Percentiles rank a stretch among this genome's conserved stretches.
Evolutionary conservation across 2,329 filamentous ascomycete genomes (phyloP).

Genomic region (Pseudocercospora fijiensis): DNA sequence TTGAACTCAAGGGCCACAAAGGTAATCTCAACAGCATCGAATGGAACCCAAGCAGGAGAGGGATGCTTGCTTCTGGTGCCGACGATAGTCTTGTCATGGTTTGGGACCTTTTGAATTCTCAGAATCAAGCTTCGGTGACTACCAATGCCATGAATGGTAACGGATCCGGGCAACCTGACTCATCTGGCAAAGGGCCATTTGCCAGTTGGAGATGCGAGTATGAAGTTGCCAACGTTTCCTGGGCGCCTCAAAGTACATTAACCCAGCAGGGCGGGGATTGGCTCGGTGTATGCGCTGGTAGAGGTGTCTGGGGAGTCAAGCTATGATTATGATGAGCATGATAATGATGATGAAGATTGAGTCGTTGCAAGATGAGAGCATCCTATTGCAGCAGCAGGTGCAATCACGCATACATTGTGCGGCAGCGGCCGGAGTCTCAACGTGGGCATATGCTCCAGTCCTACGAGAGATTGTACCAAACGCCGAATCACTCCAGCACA

Average conservation of each 20-base stretch:
- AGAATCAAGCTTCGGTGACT: constrained; percentile 42
- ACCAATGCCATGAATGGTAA: constrained; percentile 28
- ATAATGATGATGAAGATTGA: neutral
- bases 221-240: constrained; percentile 80
- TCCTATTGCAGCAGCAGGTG: neutral
- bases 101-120: constrained; percentile 82
- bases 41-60: constrained; percentile 85
- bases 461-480: neutral
- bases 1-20: constrained; percentile 87
- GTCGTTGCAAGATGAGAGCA: neutral
- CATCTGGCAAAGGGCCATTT: constrained; percentile 64
- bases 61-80: constrained; percentile 83
- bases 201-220: constrained; percentile 84
- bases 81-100: constrained; percentile 90
- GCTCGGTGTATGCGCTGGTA: constrained; percentile 77
- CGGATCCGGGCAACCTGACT: constrained; percentile 31
- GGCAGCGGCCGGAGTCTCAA: neutral
- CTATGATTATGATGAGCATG: constrained; percentile 33
- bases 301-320: constrained; percentile 77
- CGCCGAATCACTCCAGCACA: neutral
- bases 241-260: constrained; percentile 70
- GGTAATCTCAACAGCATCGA: constrained; percentile 89
- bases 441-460: neutral
- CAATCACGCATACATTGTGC: neutral
- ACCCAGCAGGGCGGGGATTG: constrained; percentile 73